These are phyloP conservation scores for Cylindrotheca fusiformis DNA, from an alignment of 108 stramenopile genomes.

Conservation along the genomic window DNA sequence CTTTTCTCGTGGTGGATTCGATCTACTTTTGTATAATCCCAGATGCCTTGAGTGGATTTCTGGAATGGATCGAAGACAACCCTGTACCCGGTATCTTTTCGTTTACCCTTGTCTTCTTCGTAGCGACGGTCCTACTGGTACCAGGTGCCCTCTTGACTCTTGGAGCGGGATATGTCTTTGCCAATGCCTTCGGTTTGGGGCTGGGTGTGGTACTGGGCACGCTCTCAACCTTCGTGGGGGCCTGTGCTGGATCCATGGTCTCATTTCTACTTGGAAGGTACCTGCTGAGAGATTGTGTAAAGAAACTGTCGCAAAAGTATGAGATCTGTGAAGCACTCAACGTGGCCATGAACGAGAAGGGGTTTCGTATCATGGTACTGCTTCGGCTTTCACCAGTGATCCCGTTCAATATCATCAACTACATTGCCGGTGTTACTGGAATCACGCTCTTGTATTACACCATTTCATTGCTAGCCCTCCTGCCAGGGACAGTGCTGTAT, in stretches of 20 bases:
- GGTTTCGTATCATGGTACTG: slow-evolving; percentile 61
- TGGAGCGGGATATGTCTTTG: slow-evolving; percentile 76
- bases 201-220: slow-evolving; percentile 50
- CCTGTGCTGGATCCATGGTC: slow-evolving; percentile 36
- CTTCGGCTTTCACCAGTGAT: slow-evolving; percentile 60
- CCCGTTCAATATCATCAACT: slow-evolving; percentile 66
- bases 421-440: slow-evolving; percentile 47
- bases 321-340: slow-evolving; percentile 54
- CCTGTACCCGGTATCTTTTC: slow-evolving; percentile 47
- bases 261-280: slow-evolving; percentile 70
- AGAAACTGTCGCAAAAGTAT: slow-evolving; percentile 40
- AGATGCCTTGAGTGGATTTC: slow-evolving; percentile 31
- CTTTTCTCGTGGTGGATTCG: slow-evolving; percentile 56
- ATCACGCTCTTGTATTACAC: slow-evolving; percentile 44
- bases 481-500: slow-evolving; percentile 75
- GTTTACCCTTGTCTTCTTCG: slow-evolving; percentile 52
- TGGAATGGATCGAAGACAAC: slow-evolving; percentile 63
- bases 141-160: slow-evolving; percentile 67
- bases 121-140: slow-evolving; percentile 67
- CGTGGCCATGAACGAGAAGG: slow-evolving; percentile 54
- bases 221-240: slow-evolving; percentile 61
- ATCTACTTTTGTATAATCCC: slow-evolving; percentile 32
- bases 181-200: slow-evolving; percentile 55
- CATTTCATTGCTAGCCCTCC: slow-evolving; percentile 51
- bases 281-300: slow-evolving; percentile 57